phyloP scores from a whole-genome alignment of 2,329 filamentous ascomycete genomes.

The Conoideocrella luteorostrata region DNA sequence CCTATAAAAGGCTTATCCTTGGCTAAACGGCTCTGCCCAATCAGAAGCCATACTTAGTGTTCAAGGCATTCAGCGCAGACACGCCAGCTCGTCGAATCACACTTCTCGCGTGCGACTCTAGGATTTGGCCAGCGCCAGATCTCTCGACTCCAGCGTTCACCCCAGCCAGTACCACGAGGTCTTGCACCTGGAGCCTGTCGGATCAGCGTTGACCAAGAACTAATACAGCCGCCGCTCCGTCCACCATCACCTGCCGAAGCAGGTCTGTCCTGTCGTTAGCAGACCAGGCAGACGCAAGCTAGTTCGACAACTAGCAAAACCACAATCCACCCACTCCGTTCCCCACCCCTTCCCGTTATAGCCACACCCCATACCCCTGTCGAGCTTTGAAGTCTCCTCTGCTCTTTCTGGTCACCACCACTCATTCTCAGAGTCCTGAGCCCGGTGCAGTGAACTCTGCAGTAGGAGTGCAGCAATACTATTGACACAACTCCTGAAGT shows the following conservation, averaged over 20 bases:
- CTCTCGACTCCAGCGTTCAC: constrained; percentile 1
- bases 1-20: background rate
- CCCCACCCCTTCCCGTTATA: no score
- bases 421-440: background rate
- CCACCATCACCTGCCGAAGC: background rate
- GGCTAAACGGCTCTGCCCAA: constrained; percentile 1
- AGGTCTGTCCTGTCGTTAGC: background rate
- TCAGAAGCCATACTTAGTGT: background rate
- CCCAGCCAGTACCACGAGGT: background rate
- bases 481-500: background rate
- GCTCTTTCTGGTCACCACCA: no score
- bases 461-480: no score
- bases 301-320: no score
- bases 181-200: constrained; percentile 1
- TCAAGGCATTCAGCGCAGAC: background rate
- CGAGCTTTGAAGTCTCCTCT: no score
- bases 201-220: constrained; percentile 2
- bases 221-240: background rate
- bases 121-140: background rate
- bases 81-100: constrained; percentile 1
- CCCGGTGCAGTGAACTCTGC: no score
- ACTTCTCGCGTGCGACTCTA: constrained; percentile 3
- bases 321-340: no score
- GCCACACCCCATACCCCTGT: background rate
- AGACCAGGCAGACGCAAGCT: background rate